Evolutionary conservation across 371 early-diverging fungal species (phyloP), one percentile per base, ranked within the genome.

Genomic region (Mucor indicus): DNA sequence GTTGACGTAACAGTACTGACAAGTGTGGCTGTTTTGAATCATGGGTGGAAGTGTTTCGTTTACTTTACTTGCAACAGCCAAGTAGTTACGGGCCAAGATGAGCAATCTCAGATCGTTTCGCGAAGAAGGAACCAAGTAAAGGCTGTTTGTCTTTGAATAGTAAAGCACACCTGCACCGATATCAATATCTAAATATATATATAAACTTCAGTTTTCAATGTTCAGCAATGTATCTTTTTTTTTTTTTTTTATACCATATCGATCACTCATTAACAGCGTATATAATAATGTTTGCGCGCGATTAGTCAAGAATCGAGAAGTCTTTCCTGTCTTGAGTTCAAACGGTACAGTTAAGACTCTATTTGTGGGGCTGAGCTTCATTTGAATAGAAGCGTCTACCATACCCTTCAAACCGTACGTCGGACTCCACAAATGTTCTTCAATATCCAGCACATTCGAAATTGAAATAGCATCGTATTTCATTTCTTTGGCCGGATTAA

Each of bases 391-490:
- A 17, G 84, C 86, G 55, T 98, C 98, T 7, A 98, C 77, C 62
- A 90, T 92, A 15, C 98, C 98, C 42, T 95, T 96, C 13, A 98
- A 55, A 1, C 98, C 98, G 63, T 80, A 93, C 38, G 71, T 89
- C 2, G 93, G 91, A 17, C 95, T 92, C 92, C 93, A 94, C 7
- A 95, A 72, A 48, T 83, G 83, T 47, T 98, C 98, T 61, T 98
- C 98, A 47, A 94, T 86, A 55, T 92, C 91, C 48, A 95, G 53
- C 0, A 95, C 69, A 19, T 82, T 77, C 24, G 63, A 73, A 22
- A 96, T 68, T 31, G 81, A 66, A 3, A 90, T 54, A 0, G 62
- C 38, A 10, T 57, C 57, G 37, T 43, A 58, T 9, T 57, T 57
- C 42, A 62, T 33, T 8, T 32, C 36, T 3, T 32, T 31, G 11